A percentile compares a stretch with the other conserved stretches of the same genome.
These are phyloP conservation scores for Cephalotrichum gorgonifer DNA, from an alignment of 2,329 filamentous ascomycete genomes.

Conservation along the genomic window DNA sequence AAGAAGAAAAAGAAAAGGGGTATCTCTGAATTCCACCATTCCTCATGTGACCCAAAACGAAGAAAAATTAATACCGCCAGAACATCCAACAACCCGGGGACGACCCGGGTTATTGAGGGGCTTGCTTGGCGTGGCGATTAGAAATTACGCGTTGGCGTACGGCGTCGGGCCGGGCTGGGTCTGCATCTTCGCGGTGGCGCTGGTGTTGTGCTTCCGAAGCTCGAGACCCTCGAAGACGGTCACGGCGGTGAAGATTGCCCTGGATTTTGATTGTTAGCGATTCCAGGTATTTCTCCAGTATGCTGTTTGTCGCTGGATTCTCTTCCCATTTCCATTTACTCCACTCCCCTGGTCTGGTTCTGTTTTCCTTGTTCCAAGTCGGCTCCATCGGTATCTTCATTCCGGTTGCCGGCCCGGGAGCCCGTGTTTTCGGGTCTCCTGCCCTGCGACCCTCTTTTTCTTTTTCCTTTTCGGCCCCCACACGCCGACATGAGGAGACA, in stretches of 20 bases:
- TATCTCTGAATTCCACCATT: not conserved
- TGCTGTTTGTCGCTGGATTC: not conserved
- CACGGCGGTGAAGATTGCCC: slow-evolving; percentile 33
- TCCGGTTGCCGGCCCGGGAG: no score
- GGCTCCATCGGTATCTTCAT: no score
- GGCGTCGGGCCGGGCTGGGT: not conserved
- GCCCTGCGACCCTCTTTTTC: no score
- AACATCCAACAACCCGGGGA: not conserved
- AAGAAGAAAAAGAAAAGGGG: not conserved
- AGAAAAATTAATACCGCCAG: not conserved
- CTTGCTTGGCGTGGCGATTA: no score
- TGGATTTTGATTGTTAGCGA: not conserved
- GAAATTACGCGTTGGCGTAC: not conserved
- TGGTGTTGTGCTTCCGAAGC: slow-evolving; percentile 9
- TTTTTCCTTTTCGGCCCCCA: no score
- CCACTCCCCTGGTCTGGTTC: not conserved
- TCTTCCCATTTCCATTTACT: no score
- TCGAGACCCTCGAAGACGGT: slow-evolving; percentile 35
- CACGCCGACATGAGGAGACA: no score
- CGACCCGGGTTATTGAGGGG: no score
- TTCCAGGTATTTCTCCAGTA: not conserved
- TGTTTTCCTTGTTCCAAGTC: no score
- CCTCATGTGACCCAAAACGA: not conserved
- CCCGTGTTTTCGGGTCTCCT: no score
- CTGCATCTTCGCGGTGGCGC: not conserved